Evolutionary conservation across 495 filamentous ascomycete genomes (phyloP).

Genomic region (Hamigera avellanea): DNA sequence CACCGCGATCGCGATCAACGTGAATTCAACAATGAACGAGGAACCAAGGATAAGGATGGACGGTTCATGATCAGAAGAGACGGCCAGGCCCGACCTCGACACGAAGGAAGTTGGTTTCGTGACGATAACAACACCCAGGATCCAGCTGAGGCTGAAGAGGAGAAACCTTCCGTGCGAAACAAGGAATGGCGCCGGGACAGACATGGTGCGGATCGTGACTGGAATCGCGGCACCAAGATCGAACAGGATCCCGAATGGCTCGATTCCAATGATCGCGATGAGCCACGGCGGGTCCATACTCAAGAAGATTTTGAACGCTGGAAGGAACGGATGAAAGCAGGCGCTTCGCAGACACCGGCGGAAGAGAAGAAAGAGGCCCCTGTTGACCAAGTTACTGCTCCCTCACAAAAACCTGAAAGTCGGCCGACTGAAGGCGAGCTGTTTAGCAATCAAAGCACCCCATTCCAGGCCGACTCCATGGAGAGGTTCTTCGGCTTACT

Average conservation of each 20-base stretch:
- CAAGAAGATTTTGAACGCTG: constrained; percentile 92
- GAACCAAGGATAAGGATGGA: constrained; percentile 25
- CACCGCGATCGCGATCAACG: constrained; percentile 37
- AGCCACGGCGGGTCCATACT: constrained; percentile 55
- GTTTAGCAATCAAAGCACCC: constrained; percentile 21
- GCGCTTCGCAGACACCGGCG: constrained; percentile 17
- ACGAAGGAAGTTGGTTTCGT: constrained; percentile 46
- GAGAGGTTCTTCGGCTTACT: constrained; percentile 77
- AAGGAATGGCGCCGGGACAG: constrained; percentile 55
- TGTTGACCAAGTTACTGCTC: constrained; percentile 14
- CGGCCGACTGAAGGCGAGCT: constrained; percentile 26
- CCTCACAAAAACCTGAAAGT: constrained; percentile 18
- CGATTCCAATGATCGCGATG: constrained; percentile 63
- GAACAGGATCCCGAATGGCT: constrained; percentile 84
- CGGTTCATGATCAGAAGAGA: constrained; percentile 39
- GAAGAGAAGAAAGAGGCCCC: constrained; percentile 37
- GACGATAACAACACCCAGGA: constrained; percentile 41
- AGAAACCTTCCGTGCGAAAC: constrained; percentile 41
- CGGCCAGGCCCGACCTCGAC: constrained; percentile 33
- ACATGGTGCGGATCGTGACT: constrained; percentile 52
- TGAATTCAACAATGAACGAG: constrained; percentile 37
- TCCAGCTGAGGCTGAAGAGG: constrained; percentile 42
- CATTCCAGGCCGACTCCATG: constrained; percentile 46
- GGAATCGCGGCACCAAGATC: constrained; percentile 35
- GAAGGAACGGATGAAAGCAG: constrained; percentile 83